phyloP scores from a whole-genome alignment of 2,329 filamentous ascomycete genomes.

The Colletotrichum shisoi region DNA sequence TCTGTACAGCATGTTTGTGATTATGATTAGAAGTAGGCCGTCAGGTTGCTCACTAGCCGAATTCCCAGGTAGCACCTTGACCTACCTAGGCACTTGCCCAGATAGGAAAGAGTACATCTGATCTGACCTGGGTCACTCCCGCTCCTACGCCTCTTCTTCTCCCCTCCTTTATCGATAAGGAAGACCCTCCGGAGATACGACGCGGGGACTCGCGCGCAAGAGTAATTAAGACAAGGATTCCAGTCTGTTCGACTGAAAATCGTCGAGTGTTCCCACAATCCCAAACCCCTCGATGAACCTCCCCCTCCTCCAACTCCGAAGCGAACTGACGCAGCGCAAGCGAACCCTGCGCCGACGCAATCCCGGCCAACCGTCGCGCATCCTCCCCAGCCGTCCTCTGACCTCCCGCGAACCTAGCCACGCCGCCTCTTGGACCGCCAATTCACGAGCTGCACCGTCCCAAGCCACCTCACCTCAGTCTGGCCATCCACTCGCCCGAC shows the following conservation, averaged over 20 bases:
- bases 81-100: slow-evolving; percentile 8
- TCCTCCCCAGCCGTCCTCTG: slow-evolving; percentile 31
- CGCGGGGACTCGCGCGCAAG: slow-evolving; percentile 13
- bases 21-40: neutral
- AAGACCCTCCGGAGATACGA: slow-evolving; percentile 29
- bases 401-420: slow-evolving; percentile 22
- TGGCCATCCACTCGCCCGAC: slow-evolving; percentile 29
- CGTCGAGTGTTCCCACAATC: slow-evolving; percentile 30
- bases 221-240: slow-evolving; percentile 16
- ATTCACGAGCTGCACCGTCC: slow-evolving; percentile 30
- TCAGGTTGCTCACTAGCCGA: neutral
- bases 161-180: slow-evolving; percentile 29
- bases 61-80: neutral
- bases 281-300: slow-evolving; percentile 32
- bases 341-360: slow-evolving; percentile 29
- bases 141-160: neutral
- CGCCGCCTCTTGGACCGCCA: slow-evolving; percentile 32
- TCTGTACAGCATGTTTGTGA: neutral
- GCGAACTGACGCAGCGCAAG: slow-evolving; percentile 33
- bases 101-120: slow-evolving; percentile 27
- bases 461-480: slow-evolving; percentile 28
- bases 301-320: slow-evolving; percentile 23
- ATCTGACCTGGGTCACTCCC: neutral
- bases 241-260: slow-evolving; percentile 26
- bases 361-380: slow-evolving; percentile 14